Conservation (phyloP, 495 filamentous ascomycete species). For the Aspergillus wentii region DNA sequence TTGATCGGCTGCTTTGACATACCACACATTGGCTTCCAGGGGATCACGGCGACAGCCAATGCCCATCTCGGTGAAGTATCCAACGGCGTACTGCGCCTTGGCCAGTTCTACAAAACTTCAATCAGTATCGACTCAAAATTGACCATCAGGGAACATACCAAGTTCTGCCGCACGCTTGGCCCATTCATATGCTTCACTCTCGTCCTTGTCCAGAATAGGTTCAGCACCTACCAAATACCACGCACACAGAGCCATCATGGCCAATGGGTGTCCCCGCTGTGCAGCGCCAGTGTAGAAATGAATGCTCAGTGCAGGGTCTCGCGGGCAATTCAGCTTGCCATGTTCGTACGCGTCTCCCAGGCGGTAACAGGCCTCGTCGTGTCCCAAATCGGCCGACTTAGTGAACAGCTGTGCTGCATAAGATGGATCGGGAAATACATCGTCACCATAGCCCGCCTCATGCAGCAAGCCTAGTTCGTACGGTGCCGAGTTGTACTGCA, state of each 20-base stretch:
- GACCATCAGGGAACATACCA: conserved; percentile 55
- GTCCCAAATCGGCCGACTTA: conserved; percentile 86
- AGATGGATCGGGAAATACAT: conserved; percentile 81
- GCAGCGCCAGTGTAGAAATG: conserved; percentile 96
- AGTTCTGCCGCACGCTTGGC: conserved; percentile 77
- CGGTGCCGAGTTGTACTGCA: conserved; percentile 86
- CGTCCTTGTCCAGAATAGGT: conserved; percentile 89
- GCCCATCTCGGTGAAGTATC: conserved; percentile 98
- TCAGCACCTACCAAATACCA: conserved; percentile 98
- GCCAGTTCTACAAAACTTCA: conserved; percentile 69
- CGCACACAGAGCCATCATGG: conserved; percentile 98
- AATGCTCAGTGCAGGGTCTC: conserved; percentile 88
- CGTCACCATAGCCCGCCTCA: conserved; percentile 83
- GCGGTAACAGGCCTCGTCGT: conserved; percentile 75
- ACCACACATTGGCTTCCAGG: conserved; percentile 96
- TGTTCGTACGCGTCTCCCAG: conserved; percentile 98
- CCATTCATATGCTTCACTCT: conserved; percentile 96
- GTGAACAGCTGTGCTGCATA: conserved; percentile 96
- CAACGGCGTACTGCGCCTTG: conserved; percentile 92
- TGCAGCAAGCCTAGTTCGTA: conserved; percentile 88
- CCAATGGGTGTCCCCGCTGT: conserved; percentile 72
- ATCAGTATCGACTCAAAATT: too few relatives aligned
- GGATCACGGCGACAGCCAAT: conserved; percentile 92
- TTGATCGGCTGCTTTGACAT: conserved; percentile 90
- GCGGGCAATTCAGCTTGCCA: conserved; percentile 78